Conservation (phyloP, 2,329 filamentous ascomycete genomes). For the Rhytidhysteron rufulum region DNA sequence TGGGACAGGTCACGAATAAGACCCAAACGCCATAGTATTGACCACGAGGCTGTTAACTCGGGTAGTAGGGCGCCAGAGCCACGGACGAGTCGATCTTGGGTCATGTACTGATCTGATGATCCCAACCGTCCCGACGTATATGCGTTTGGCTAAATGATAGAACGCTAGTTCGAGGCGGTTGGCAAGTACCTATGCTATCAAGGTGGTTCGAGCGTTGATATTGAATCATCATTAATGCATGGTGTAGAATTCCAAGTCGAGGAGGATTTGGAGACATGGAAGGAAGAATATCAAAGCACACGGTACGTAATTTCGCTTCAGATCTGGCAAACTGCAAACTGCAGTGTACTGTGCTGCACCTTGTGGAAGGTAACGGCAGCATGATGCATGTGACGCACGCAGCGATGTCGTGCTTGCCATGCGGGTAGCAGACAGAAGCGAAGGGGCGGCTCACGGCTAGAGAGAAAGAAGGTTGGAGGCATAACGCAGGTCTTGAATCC, state of each 20-base stretch:
- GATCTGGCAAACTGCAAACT: slow-evolving; percentile 26
- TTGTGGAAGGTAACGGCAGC: slow-evolving; percentile 17
- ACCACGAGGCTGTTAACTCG: too few species aligned
- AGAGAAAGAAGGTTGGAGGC: not conserved
- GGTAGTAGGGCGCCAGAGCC: slow-evolving; percentile 18
- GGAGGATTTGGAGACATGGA: not conserved
- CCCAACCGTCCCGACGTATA: slow-evolving; percentile 16
- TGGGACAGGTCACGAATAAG: too few species aligned
- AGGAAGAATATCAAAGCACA: slow-evolving; percentile 5
- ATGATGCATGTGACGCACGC: slow-evolving; percentile 26
- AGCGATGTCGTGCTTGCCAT: slow-evolving; percentile 34
- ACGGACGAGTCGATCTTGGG: slow-evolving; percentile 16
- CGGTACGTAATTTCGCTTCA: slow-evolving; percentile 18
- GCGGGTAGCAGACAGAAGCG: slow-evolving; percentile 26
- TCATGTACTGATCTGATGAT: slow-evolving; percentile 13
- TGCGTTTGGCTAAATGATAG: slow-evolving; percentile 20
- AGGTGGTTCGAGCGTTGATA: slow-evolving; percentile 4
- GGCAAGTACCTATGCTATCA: slow-evolving; percentile 8
- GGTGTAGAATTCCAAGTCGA: slow-evolving; percentile 1
- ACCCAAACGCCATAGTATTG: too few species aligned
- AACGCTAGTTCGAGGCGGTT: slow-evolving; percentile 22
- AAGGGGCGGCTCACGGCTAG: too few species aligned
- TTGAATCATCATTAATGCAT: too few species aligned
- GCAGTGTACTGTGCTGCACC: too few species aligned
- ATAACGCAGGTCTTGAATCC: slow-evolving; percentile 4